Conservation (phyloP, 2,329 filamentous ascomycete genomes). For the Ophidiomyces ophidiicola region DNA sequence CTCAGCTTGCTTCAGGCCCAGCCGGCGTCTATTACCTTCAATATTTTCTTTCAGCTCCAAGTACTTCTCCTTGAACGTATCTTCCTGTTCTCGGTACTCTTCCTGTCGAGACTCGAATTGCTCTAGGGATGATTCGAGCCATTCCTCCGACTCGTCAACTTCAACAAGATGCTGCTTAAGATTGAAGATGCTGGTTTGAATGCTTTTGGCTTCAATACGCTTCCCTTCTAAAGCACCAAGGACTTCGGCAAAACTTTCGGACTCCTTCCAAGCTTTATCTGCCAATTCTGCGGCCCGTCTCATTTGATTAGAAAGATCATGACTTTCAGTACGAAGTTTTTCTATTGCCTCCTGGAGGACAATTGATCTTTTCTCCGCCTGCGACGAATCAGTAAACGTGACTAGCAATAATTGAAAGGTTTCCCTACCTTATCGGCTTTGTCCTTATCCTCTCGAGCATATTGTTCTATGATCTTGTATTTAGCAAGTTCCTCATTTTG, state of each 20-base stretch:
- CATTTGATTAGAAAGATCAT: conserved; percentile 42
- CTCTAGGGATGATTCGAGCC: conserved; percentile 57
- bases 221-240: conserved; percentile 66
- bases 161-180: conserved; percentile 62
- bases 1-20: conserved; percentile 34
- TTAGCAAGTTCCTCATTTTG: conserved; percentile 63
- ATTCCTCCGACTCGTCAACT: conserved; percentile 64
- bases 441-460: conserved; percentile 74
- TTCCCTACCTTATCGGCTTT: conserved; percentile 55
- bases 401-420: neutral
- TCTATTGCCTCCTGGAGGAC: conserved; percentile 52
- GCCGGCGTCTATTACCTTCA: conserved; percentile 33
- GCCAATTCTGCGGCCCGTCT: conserved; percentile 38
- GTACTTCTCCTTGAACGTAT: conserved; percentile 53
- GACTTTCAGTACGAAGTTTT: conserved; percentile 48
- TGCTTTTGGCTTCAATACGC: conserved; percentile 57
- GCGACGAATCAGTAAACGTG: conserved; percentile 2
- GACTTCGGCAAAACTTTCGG: conserved; percentile 60
- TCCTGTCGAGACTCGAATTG: conserved; percentile 66
- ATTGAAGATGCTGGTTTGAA: conserved; percentile 57
- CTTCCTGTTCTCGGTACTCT: conserved; percentile 51
- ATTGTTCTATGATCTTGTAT: conserved; percentile 60
- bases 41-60: conserved; percentile 47
- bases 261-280: conserved; percentile 57
- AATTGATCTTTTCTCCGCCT: conserved; percentile 51